These are phyloP conservation scores for Prunus dulcis DNA, from an alignment of 306 rosid genomes.

Conservation along the genomic window DNA sequence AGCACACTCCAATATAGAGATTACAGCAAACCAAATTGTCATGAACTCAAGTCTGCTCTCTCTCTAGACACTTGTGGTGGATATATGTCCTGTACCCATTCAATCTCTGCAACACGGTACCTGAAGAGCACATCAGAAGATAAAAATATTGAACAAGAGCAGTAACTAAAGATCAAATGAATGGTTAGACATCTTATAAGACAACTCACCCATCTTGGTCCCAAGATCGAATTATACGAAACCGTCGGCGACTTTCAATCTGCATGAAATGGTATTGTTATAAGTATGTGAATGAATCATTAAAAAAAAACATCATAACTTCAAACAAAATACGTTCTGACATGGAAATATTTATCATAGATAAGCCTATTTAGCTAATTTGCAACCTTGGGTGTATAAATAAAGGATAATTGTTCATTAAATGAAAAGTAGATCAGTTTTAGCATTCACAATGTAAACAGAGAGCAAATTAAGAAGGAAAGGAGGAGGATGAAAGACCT, in stretches of 20 bases:
- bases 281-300: background rate
- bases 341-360: background rate
- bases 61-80: conserved; percentile 79
- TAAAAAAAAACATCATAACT: background rate
- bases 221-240: conserved; percentile 65
- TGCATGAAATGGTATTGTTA: conserved; percentile 33
- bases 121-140: conserved; percentile 44
- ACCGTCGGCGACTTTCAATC: conserved; percentile 89
- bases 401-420: background rate
- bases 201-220: conserved; percentile 90
- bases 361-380: background rate
- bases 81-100: conserved; percentile 71
- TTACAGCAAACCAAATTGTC: conserved; percentile 16
- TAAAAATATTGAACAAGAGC: conserved; percentile 18
- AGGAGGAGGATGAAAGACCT: conserved; percentile 41
- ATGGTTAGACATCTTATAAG: conserved; percentile 15
- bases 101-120: conserved; percentile 90
- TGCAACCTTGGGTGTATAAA: background rate
- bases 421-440: conserved; percentile 1
- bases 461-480: background rate
- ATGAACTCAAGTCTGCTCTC: conserved; percentile 56
- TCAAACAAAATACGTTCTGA: background rate
- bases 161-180: conserved; percentile 2
- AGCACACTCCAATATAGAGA: background rate
- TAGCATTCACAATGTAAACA: conserved; percentile 4